These are phyloP conservation scores for Allantophomopsis lycopodina DNA, from an alignment of 2,329 filamentous ascomycete species.

Conservation along the genomic window DNA sequence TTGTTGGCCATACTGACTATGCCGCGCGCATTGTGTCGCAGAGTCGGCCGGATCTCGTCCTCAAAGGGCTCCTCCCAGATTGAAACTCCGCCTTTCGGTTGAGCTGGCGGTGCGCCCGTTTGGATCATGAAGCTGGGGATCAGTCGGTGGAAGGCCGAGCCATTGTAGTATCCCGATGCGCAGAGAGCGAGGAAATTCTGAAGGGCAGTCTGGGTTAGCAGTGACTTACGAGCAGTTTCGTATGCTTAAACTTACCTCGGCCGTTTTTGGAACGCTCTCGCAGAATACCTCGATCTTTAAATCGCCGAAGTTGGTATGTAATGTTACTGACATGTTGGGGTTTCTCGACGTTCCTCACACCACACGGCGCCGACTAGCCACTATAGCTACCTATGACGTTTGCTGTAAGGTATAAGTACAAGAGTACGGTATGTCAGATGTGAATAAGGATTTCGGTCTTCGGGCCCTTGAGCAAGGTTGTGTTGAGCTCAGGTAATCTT, in stretches of 20 bases:
- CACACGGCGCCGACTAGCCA: too few species aligned
- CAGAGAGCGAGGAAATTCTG: constrained; percentile 83
- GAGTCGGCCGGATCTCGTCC: constrained; percentile 63
- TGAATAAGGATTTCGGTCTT: too few species aligned
- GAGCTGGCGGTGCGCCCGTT: constrained; percentile 49
- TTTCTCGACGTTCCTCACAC: neutral
- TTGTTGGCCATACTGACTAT: constrained; percentile 71
- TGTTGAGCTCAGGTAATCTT: too few species aligned
- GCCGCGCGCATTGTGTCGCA: constrained; percentile 55
- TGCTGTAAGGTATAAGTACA: too few species aligned
- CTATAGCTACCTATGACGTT: too few species aligned
- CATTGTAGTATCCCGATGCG: constrained; percentile 64
- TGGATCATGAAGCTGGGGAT: constrained; percentile 76
- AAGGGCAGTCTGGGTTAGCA: neutral
- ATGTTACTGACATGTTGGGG: constrained; percentile 47
- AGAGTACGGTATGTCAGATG: too few species aligned
- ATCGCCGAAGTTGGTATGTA: constrained; percentile 81
- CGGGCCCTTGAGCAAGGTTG: too few species aligned
- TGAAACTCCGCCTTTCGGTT: constrained; percentile 55
- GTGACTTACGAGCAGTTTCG: constrained; percentile 1
- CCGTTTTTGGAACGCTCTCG: constrained; percentile 84
- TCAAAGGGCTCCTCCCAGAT: constrained; percentile 66
- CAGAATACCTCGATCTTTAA: constrained; percentile 96
- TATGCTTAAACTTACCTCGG: constrained; percentile 43
- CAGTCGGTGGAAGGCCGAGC: constrained; percentile 65